These are phyloP conservation scores for Neonectria sp. DNA, from an alignment of 2,329 filamentous ascomycete genomes.

Conservation along the genomic window DNA sequence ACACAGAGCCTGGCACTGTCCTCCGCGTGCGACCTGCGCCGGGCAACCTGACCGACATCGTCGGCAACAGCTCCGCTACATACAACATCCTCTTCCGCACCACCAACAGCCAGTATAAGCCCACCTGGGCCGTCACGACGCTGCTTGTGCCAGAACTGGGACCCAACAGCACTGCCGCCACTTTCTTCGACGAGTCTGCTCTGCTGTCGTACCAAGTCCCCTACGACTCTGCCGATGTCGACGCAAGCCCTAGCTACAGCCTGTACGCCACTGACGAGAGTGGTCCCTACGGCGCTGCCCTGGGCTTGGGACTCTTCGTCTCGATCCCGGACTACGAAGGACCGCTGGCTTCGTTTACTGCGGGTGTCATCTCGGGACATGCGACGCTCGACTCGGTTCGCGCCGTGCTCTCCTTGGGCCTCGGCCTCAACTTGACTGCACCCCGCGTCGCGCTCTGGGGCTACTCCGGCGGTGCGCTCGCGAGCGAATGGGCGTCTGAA, in stretches of 20 bases:
- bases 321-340: slow-evolving; percentile 64
- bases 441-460: slow-evolving; percentile 65
- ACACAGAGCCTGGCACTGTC: slow-evolving; percentile 39
- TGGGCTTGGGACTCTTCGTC: slow-evolving; percentile 48
- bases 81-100: slow-evolving; percentile 47
- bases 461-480: slow-evolving; percentile 69
- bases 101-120: slow-evolving; percentile 43
- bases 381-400: slow-evolving; percentile 62
- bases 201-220: slow-evolving; percentile 43
- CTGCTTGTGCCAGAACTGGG: slow-evolving; percentile 39
- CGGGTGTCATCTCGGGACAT: slow-evolving; percentile 60
- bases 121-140: slow-evolving; percentile 45
- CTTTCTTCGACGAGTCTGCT: slow-evolving; percentile 34
- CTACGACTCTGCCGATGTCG: slow-evolving; percentile 43
- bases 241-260: slow-evolving; percentile 41
- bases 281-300: slow-evolving; percentile 12
- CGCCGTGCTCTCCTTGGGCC: slow-evolving; percentile 53
- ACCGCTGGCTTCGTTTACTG: slow-evolving; percentile 60
- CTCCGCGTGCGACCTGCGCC: slow-evolving; percentile 43
- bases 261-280: slow-evolving; percentile 10
- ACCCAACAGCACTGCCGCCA: slow-evolving; percentile 27
- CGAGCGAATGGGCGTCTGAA: slow-evolving; percentile 67
- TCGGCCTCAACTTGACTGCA: slow-evolving; percentile 46
- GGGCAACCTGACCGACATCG: slow-evolving; percentile 40
- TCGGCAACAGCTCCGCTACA: slow-evolving; percentile 36